A percentile compares a stretch with the other conserved stretches of the same genome.
Evolutionary conservation across 2,329 filamentous ascomycete species (phyloP).

Genomic region (Samsoniella hepiali): DNA sequence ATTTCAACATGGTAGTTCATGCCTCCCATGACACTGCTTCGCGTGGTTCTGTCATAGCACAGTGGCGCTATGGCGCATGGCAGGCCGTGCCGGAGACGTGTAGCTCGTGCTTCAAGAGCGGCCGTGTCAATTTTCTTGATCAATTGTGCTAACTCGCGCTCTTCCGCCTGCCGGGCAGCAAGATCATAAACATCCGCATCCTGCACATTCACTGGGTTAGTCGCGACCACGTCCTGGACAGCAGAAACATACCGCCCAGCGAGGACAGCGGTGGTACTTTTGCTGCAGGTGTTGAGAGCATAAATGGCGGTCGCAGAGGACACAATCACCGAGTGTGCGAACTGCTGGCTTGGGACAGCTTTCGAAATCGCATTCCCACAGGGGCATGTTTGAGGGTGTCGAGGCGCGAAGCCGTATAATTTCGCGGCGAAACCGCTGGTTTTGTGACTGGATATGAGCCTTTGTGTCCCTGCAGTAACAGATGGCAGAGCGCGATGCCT

Average conservation of each 20-base stretch:
- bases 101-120: constrained; percentile 37
- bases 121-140: constrained; percentile 34
- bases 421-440: not conserved
- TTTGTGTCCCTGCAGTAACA: not conserved
- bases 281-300: constrained; percentile 33
- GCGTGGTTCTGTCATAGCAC: constrained; percentile 33
- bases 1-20: constrained; percentile 45
- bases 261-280: constrained; percentile 34
- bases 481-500: no score
- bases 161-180: constrained; percentile 33
- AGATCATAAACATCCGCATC: constrained; percentile 35
- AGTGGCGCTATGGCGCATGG: constrained; percentile 35
- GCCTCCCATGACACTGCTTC: constrained; percentile 40
- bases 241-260: constrained; percentile 34
- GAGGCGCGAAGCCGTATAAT: not conserved
- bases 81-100: constrained; percentile 33
- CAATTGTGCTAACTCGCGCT: constrained; percentile 33
- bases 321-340: constrained; percentile 35
- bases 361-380: constrained; percentile 35
- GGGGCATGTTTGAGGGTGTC: constrained; percentile 24
- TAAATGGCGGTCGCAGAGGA: constrained; percentile 39
- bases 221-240: constrained; percentile 7
- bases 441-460: not conserved
- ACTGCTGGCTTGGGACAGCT: constrained; percentile 33
- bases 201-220: constrained; percentile 25